Base-by-base conservation (phyloP, 257 asterid genomes). In the Primulina huaijiensis region DNA sequence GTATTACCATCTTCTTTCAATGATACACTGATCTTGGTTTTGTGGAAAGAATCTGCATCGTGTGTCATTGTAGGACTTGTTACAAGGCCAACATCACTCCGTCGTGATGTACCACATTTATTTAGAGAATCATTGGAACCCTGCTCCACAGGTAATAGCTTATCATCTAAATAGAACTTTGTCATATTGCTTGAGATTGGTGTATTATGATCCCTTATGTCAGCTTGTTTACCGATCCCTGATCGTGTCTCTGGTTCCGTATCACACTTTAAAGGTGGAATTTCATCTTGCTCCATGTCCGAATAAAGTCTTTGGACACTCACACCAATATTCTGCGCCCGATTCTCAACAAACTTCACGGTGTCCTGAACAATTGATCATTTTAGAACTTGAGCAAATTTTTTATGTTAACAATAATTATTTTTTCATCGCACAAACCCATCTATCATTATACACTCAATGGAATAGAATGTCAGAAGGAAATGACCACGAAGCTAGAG, bases 241-340 rank as follows among this genome's bases (percentile, higher is more conserved):
- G 53, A 19, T 43, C 67, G 69, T 60, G 65, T 69, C 74, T 74
- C 12, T 5, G 46, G 71, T 72, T 71, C 61, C 64, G 14, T 46
- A 58, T 25, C 21, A 43, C 79, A 76, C 60, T 6, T 80, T 52
- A 72, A 34, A 61, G 70, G 79, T 57, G 88, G 83, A 71, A 74
- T 76, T 60, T 76, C 70, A 78, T 86, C 94, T 72, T 77, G 85
- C 71, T 84, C 81, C 53, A 81, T 85, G 73, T 79, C 68, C 60
- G 90, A 78, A 74, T 75, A 89, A 11, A 91, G 66, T 43, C 68
- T 82, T 77, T 81, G 82, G 74, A 90, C 84, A 72, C 82, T 79
- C 67, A 29, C 76, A 37, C 90, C 89, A 77, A 86, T 90, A 77
- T 65, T 77, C 37, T 90, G 88, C 80, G 80, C 91, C 67, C 82